phyloP scores from a whole-genome alignment of 2,329 filamentous ascomycete genomes.

The Cladosporium sp. region DNA sequence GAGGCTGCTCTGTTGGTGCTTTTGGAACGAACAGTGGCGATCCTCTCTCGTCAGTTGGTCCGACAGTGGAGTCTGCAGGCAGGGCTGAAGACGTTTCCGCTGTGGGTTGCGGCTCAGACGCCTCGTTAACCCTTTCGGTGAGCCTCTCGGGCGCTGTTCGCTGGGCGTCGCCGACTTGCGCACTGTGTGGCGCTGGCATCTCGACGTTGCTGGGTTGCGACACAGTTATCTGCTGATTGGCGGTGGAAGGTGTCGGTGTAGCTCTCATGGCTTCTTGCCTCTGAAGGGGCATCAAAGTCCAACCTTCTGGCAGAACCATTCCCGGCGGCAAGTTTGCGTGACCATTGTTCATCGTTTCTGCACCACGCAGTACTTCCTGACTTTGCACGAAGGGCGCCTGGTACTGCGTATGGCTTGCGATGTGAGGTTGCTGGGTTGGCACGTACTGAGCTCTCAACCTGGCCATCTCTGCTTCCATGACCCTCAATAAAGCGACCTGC shows the following conservation, averaged over 20 bases:
- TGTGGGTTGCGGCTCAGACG: not conserved
- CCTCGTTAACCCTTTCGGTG: not conserved
- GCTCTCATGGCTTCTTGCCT: constrained; percentile 15
- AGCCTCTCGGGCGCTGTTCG: not conserved
- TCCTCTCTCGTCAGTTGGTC: constrained; percentile 26
- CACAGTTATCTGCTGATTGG: not conserved
- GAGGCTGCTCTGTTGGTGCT: not conserved
- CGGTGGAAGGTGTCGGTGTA: not conserved
- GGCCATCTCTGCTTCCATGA: constrained; percentile 63
- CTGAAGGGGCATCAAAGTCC: constrained; percentile 46
- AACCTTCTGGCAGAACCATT: constrained; percentile 50
- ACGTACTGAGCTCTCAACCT: constrained; percentile 51
- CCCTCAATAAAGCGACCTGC: constrained; percentile 64
- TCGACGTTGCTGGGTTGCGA: not conserved
- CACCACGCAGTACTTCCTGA: constrained; percentile 21
- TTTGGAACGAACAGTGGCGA: constrained; percentile 28
- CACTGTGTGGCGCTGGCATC: not conserved
- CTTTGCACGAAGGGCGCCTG: constrained; percentile 4
- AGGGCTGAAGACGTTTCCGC: not conserved
- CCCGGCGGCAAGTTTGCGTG: constrained; percentile 48
- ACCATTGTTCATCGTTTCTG: constrained; percentile 30
- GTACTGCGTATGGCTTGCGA: constrained; percentile 14
- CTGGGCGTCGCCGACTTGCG: not conserved
- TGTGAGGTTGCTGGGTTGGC: constrained; percentile 20
- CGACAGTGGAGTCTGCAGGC: not conserved